Conservation (phyloP, 371 early-diverging fungal species). For the Actinomucor elegans region DNA sequence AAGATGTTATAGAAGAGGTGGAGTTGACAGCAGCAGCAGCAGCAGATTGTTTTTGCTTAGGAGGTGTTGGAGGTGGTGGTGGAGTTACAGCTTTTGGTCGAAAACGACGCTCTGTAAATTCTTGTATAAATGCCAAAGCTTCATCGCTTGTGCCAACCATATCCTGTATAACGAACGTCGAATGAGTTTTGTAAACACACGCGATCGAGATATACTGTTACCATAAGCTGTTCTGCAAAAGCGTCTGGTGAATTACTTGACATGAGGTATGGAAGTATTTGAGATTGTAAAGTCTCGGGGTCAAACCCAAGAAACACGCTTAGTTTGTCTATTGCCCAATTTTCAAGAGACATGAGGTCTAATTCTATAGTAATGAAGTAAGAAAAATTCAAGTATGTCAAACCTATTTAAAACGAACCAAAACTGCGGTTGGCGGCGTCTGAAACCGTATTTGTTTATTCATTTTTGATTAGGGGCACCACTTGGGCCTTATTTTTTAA, state of each 20-base stretch:
- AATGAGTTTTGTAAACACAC: background rate
- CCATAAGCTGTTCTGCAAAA: slow-evolving; percentile 40
- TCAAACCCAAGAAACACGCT: slow-evolving; percentile 50
- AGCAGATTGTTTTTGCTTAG: background rate
- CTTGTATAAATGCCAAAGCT: slow-evolving; percentile 31
- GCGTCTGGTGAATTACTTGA: slow-evolving; percentile 30
- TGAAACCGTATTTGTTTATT: too few relatives aligned
- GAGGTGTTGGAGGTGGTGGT: slow-evolving; percentile 2
- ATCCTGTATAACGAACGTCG: slow-evolving; percentile 28
- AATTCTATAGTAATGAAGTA: too few relatives aligned
- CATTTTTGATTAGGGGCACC: too few relatives aligned
- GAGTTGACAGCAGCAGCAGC: background rate
- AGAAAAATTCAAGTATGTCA: too few relatives aligned
- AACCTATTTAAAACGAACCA: too few relatives aligned
- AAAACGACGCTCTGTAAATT: slow-evolving; percentile 37
- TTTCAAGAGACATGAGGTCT: slow-evolving; percentile 20
- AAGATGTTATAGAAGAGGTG: background rate
- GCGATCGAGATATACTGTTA: slow-evolving; percentile 9
- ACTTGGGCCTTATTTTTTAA: too few relatives aligned
- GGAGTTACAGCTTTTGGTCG: background rate
- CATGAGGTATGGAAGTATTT: slow-evolving; percentile 43
- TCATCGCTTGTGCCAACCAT: slow-evolving; percentile 38
- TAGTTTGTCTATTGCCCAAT: slow-evolving; percentile 45
- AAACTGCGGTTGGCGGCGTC: too few relatives aligned
- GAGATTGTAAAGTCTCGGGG: slow-evolving; percentile 36